Percentiles rank a stretch among this genome's conserved stretches.
phyloP scores from a whole-genome alignment of 352 stramenopile genomes.

The Phytophthora tentaculata region DNA sequence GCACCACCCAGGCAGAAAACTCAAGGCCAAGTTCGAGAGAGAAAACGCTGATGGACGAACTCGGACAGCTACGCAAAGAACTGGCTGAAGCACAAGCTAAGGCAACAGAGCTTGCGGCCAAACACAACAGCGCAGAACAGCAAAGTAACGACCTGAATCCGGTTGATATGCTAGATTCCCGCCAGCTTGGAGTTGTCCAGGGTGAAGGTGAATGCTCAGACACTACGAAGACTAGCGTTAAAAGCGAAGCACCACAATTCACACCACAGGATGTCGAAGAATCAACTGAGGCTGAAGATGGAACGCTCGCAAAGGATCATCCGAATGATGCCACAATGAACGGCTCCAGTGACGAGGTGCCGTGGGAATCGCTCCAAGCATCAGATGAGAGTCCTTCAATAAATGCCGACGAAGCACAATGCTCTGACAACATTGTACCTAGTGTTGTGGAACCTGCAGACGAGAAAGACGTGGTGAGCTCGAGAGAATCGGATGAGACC shows the following conservation, averaged over 20 bases:
- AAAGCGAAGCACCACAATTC: neutral
- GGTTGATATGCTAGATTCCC: neutral
- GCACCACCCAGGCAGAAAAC: constrained; percentile 16
- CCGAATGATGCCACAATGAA: neutral
- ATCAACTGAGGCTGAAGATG: neutral
- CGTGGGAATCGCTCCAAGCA: constrained; percentile 2
- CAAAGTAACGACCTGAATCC: neutral
- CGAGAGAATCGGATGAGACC: neutral
- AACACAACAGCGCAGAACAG: neutral
- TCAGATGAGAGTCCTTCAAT: neutral
- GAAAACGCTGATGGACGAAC: constrained; percentile 36
- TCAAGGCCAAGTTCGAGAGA: constrained; percentile 36
- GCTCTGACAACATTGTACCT: constrained; percentile 14
- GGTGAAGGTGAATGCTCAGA: neutral
- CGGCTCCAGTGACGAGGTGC: constrained; percentile 9
- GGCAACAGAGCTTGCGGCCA: neutral
- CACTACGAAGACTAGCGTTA: neutral
- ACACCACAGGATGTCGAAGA: neutral
- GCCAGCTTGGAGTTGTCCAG: neutral
- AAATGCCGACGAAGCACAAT: constrained; percentile 13
- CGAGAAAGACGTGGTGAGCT: too few relatives aligned
- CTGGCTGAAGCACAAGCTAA: constrained; percentile 35
- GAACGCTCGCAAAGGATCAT: neutral
- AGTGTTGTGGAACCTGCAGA: too few relatives aligned
- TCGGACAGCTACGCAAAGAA: constrained; percentile 40